Evolutionary conservation across 441 rosid species (phyloP).

Genomic region (Eruca vesicaria): DNA sequence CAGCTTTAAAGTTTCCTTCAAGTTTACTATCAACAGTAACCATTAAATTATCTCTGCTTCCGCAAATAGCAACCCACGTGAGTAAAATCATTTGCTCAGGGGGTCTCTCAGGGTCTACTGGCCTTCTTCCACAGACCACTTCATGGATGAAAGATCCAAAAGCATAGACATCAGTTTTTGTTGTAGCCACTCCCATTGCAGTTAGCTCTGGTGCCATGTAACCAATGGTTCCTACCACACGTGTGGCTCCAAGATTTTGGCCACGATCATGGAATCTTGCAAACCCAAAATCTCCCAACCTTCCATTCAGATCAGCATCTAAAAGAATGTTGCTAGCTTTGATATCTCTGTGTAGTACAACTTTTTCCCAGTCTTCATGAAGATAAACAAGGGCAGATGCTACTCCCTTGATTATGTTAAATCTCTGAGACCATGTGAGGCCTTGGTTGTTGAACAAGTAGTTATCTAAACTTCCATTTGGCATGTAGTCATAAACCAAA

Average conservation of each 20-base stretch:
- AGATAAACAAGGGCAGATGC: conserved; percentile 8
- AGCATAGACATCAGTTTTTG: background rate
- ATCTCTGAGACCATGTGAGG: conserved; percentile 2
- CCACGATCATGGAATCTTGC: conserved; percentile 31
- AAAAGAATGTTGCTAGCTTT: conserved; percentile 21
- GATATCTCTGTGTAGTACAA: background rate
- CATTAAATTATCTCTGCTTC: conserved; percentile 42
- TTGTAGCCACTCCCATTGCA: background rate
- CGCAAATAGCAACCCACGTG: conserved; percentile 48
- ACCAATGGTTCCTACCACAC: conserved; percentile 37
- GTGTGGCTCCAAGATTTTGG: conserved; percentile 38
- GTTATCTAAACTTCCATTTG: background rate
- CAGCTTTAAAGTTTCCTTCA: conserved; percentile 31
- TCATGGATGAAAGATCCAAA: background rate
- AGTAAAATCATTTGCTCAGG: conserved; percentile 39
- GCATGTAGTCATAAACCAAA: background rate
- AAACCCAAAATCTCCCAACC: conserved; percentile 5
- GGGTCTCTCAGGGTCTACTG: conserved; percentile 35
- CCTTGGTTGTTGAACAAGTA: background rate
- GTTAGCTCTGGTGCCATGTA: conserved; percentile 12
- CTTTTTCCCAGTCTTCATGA: conserved; percentile 8
- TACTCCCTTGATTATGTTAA: conserved; percentile 11
- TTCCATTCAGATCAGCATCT: conserved; percentile 7
- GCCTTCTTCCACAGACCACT: conserved; percentile 8
- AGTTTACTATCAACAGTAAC: conserved; percentile 48